Conservation (phyloP, 352 stramenopile genomes). For the Globisporangium radiosum region DNA sequence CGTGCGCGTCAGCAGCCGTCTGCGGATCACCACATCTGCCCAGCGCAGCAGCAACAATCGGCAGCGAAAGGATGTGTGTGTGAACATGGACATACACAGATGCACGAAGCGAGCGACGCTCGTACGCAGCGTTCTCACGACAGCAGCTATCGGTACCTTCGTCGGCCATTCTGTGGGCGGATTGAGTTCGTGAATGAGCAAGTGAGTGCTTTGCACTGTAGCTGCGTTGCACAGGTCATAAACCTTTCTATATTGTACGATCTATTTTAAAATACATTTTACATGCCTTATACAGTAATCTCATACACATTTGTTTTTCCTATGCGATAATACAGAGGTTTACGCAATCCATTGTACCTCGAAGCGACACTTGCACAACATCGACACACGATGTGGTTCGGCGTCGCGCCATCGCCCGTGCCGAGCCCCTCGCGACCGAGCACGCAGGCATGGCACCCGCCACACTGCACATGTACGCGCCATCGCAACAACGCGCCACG, state of each 20-base stretch:
- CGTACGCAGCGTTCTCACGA: neutral
- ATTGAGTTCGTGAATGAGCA: no score
- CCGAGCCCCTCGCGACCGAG: constrained; percentile 28
- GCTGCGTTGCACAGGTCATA: neutral
- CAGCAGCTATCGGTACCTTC: constrained; percentile 30
- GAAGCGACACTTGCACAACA: neutral
- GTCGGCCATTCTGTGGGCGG: constrained; percentile 30
- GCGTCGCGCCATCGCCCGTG: constrained; percentile 39
- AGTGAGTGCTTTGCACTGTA: no score
- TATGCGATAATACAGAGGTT: no score
- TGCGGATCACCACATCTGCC: constrained; percentile 61
- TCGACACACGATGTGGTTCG: constrained; percentile 53
- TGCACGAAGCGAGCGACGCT: neutral
- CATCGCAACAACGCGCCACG: constrained; percentile 12
- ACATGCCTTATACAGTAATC: no score
- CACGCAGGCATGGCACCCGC: constrained; percentile 29
- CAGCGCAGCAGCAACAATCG: neutral
- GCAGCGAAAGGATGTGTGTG: neutral
- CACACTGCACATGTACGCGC: constrained; percentile 29
- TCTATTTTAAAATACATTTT: no score
- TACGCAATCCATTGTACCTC: neutral
- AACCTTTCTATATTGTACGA: neutral
- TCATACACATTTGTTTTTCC: no score
- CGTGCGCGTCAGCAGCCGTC: constrained; percentile 70
- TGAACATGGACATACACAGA: neutral